Evolutionary conservation across 2,329 filamentous ascomycete species (phyloP), one percentile per base, ranked within the genome.

Genomic region (Calonectria hongkongensis): DNA sequence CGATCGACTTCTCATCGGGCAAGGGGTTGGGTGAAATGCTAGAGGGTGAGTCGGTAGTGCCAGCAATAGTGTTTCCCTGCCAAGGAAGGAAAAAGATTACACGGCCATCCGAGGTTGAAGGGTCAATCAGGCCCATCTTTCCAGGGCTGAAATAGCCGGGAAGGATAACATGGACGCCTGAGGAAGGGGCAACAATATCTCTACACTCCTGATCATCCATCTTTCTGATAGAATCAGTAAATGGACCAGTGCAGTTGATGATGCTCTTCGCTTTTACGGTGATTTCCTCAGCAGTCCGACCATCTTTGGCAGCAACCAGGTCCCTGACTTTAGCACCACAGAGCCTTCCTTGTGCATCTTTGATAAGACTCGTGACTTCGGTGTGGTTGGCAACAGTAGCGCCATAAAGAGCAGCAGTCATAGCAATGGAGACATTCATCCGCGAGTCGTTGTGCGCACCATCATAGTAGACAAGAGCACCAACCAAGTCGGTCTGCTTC

Each of bases 41-140:
- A 45, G 93, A 94, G 3, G 94, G 92, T 47, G 94, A 92, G 81
- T 97, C 95, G 9, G 95, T 97, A 6, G 95, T 97, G 73, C 95
- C 95, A 56, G 95, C 95, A 81, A 97, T 97, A 16, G 95, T 97
- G 85, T 97, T 97, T 62, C 95, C 95, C 86, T 97, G 95, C 95
- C 95, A 97, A 27, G 95, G 95, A 48, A 97, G 88, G 89, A 98
- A 97, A 90, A 97, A 97, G 81, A 97, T 96, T 63, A 97, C 95
- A 82, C 95, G 91, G 25, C 95, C 95, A 81, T 97, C 95, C 1
- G 95, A 97, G 2, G 95, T 97, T 48, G 92, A 92, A 6, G 95
- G 95, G 80, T 98, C 95, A 79, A 97, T 94, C 48, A 97, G 88
- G 73, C 95, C 95, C 94, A 97, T 97, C 81, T 95, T 93, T 25